Base-by-base conservation (phyloP, 2,329 filamentous ascomycete genomes). In the Cladosporium sp. region DNA sequence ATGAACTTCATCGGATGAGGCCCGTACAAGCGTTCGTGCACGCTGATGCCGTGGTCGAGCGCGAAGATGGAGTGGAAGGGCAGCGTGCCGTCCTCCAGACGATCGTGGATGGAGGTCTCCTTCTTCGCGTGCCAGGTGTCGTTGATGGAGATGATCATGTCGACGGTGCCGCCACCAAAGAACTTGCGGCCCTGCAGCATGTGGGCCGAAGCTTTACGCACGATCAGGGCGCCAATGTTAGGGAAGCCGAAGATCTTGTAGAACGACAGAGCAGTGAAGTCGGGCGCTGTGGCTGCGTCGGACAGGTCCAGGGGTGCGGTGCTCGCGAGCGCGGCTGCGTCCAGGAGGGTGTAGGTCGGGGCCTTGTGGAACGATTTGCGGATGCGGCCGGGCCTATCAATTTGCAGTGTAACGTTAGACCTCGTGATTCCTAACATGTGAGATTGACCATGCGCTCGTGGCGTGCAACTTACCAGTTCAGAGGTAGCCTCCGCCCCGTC, bases 181-280 rank as follows among this genome's bases (percentile, higher is more conserved):
- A 85, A 87, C 55, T 73, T 77, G 38, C 81, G 72, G 51, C 74
- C 71, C 48, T 73, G 76, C 41, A 79, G 74, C 49, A 82, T 74
- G 55, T 81, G 74, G 0, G 77, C 77, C 1, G 83, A 80, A 9
- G 73, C 70, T 58, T 74, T 75, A 14, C 80, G 75, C 9, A 84
- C 77, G 31, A 85, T 71, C 9, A 85, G 65, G 1, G 77, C 81
- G 4, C 82, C 82, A 10, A 85, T 71, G 59, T 85, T 80, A 1
- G n/a, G 82, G 52, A 82, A 84, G 0, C 82, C 82, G 58, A 85
- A 85, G 58, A 85, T 82, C 66, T 85, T 85, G 68, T 85, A 84
- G 54, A 85, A 76, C 9, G 79, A 82, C 13, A 84, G 66, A 43
- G 77, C 78, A 6, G 77, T 76, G 57, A 85, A 84, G 63, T 85